phyloP scores from a whole-genome alignment of 73 alveolate genomes.

The Tetrahymena borealis region DNA sequence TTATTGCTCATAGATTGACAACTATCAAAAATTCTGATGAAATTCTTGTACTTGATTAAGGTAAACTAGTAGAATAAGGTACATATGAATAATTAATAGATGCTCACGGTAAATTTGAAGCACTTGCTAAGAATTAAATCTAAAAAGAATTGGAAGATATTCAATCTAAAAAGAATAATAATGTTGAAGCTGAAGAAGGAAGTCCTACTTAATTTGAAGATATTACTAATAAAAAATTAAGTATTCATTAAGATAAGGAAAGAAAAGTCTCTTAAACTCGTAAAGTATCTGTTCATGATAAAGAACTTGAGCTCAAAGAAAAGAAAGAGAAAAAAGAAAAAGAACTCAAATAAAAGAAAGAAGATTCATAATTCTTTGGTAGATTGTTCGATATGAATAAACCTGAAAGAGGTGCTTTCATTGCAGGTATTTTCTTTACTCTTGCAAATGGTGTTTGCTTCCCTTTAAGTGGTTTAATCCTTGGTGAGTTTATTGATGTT shows the following conservation, averaged over 20 bases:
- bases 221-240: not conserved
- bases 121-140: constrained; percentile 15
- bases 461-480: not conserved
- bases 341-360: not conserved
- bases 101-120: constrained; percentile 26
- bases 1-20: constrained; percentile 49
- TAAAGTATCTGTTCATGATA: not conserved
- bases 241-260: not conserved
- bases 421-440: not conserved
- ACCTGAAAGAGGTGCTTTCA: not conserved
- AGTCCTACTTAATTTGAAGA: not conserved
- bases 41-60: constrained; percentile 41
- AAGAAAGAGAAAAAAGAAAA: not conserved
- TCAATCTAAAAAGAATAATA: not conserved
- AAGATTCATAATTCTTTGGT: not conserved
- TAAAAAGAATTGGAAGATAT: not conserved
- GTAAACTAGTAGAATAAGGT: constrained; percentile 34
- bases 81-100: constrained; percentile 25
- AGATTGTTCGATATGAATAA: not conserved
- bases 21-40: constrained; percentile 40
- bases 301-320: not conserved
- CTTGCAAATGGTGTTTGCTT: constrained; percentile 6
- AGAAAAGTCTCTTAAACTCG: not conserved
- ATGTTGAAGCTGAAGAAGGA: not conserved
- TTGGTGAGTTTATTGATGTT: not conserved